Percentiles rank a stretch among this genome's conserved stretches.
Evolutionary conservation across 352 stramenopile genomes (phyloP).

Genomic region (Thalassiosira pacifica): DNA sequence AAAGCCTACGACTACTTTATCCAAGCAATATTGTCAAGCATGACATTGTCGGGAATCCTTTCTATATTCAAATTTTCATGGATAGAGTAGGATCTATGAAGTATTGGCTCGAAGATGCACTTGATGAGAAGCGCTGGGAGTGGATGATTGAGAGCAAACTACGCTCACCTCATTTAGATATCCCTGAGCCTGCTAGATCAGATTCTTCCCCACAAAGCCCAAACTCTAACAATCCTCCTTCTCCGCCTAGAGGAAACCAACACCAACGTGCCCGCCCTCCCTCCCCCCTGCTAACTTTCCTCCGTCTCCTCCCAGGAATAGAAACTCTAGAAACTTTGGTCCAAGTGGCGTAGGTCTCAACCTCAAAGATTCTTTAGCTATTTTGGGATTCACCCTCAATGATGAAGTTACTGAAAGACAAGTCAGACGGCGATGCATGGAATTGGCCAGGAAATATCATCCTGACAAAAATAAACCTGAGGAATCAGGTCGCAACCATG

Average conservation of each 20-base stretch:
- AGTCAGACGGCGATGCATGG: not conserved
- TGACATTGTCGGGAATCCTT: not conserved
- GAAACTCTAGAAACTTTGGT: not conserved
- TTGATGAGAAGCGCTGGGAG: not conserved
- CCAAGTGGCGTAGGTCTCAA: conserved; percentile 1
- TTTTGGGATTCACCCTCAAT: conserved; percentile 2
- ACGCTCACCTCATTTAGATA: not conserved
- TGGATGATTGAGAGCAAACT: not conserved
- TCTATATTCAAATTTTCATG: not conserved
- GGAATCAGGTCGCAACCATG: conserved; percentile 23
- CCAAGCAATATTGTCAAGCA: not conserved
- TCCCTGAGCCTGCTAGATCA: not conserved
- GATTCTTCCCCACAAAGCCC: not conserved
- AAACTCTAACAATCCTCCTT: too few species aligned
- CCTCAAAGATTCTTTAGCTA: conserved; percentile 14
- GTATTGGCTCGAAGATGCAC: not conserved
- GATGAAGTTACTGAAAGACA: conserved; percentile 2
- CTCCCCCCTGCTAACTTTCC: too few species aligned
- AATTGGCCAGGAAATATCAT: conserved; percentile 26
- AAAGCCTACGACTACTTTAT: not conserved
- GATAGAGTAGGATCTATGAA: not conserved
- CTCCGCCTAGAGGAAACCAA: too few species aligned
- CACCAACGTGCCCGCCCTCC: too few species aligned
- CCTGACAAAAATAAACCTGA: conserved; percentile 31
- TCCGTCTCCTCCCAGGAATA: not conserved